Percentiles rank a stretch among this genome's conserved stretches.
Conservation (phyloP, 164 flowering plant species). For the Piper betle region DNA sequence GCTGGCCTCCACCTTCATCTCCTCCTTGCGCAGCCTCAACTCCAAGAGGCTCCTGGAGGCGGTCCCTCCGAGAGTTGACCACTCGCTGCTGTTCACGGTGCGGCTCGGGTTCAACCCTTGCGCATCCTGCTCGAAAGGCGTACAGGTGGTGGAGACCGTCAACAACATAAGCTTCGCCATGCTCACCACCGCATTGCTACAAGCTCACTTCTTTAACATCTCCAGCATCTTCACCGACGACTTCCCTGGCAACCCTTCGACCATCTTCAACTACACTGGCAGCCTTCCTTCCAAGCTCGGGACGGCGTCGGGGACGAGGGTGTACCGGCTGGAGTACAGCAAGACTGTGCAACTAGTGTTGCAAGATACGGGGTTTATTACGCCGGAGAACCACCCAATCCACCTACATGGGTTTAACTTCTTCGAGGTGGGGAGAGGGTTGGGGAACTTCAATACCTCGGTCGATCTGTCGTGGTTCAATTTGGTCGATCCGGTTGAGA, state of each 20-base stretch:
- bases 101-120: conserved; percentile 64
- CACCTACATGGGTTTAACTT: conserved; percentile 54
- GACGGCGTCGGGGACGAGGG: conserved; percentile 43
- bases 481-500: no score
- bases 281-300: conserved; percentile 23
- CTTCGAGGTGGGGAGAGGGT: no score
- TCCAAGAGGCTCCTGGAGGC: conserved; percentile 47
- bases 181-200: conserved; percentile 60
- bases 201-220: conserved; percentile 58
- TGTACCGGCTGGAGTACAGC: conserved; percentile 42
- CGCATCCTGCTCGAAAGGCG: conserved; percentile 54
- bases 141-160: conserved; percentile 45
- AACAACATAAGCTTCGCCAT: conserved; percentile 69
- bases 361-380: conserved; percentile 59
- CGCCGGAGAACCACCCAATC: conserved; percentile 65
- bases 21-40: conserved; percentile 47
- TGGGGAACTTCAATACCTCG: no score
- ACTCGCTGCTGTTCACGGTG: conserved; percentile 46
- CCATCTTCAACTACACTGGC: conserved; percentile 43
- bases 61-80: conserved; percentile 43
- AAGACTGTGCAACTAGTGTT: conserved; percentile 49
- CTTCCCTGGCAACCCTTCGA: conserved; percentile 55
- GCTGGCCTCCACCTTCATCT: conserved; percentile 39
- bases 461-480: no score
- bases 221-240: conserved; percentile 64